These are phyloP conservation scores for Ustilago trichophora DNA, from an alignment of 1,284 basidiomycete genomes.

Conservation along the genomic window DNA sequence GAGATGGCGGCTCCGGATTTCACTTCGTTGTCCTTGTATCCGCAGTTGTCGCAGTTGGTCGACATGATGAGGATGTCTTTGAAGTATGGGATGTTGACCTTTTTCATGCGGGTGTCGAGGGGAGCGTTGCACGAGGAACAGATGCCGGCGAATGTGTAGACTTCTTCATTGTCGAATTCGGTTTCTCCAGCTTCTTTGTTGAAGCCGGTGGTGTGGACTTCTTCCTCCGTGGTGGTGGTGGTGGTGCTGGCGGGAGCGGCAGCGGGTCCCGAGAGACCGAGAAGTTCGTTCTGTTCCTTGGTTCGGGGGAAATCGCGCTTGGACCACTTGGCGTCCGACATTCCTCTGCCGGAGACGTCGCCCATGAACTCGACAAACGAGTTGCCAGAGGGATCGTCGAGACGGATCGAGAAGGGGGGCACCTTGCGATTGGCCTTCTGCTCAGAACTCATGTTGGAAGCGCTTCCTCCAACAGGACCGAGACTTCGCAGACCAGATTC, in stretches of 20 bases:
- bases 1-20: slow-evolving; percentile 92
- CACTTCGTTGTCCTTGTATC: slow-evolving; percentile 97
- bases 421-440: slow-evolving; percentile 71
- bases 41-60: slow-evolving; percentile 92
- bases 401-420: slow-evolving; percentile 81
- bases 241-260: too few relatives aligned
- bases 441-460: slow-evolving; percentile 24
- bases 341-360: slow-evolving; percentile 67
- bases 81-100: slow-evolving; percentile 96
- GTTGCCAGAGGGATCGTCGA: slow-evolving; percentile 95
- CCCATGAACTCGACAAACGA: slow-evolving; percentile 74
- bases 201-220: slow-evolving; percentile 52
- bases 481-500: slow-evolving; percentile 27
- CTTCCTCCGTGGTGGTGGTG: too few relatives aligned
- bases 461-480: slow-evolving; percentile 34
- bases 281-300: slow-evolving; percentile 80
- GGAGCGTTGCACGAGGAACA: slow-evolving; percentile 89
- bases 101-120: slow-evolving; percentile 92
- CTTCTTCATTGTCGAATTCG: slow-evolving; percentile 76
- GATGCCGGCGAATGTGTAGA: slow-evolving; percentile 85
- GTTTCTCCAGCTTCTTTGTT: slow-evolving; percentile 65
- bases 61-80: slow-evolving; percentile 99
- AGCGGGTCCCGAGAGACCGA: slow-evolving; percentile 74
- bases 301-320: slow-evolving; percentile 86
- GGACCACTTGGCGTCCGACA: slow-evolving; percentile 89